Base-by-base conservation (phyloP, 768 basidiomycete genomes). In the Kwoniella botswanensis region DNA sequence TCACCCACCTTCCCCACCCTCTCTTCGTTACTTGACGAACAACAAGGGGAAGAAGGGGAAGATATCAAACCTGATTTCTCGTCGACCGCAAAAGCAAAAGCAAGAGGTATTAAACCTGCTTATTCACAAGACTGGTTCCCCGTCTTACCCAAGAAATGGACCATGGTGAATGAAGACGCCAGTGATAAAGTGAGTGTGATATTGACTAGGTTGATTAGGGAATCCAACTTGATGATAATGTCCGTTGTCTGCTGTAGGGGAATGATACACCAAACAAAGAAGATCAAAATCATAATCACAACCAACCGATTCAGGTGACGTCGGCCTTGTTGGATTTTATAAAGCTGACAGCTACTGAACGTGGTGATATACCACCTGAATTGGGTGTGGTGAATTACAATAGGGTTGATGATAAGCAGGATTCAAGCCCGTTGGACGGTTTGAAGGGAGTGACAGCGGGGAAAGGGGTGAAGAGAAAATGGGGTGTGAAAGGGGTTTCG, bases 351-450 rank as follows among this genome's bases (percentile, higher is more conserved):
- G 73, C 74, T 17, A 71, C 72, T 7, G 74, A 76, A 65, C 50
- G 78, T 2, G 76, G 69, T 21, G 74, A 76, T 73, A 75, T 81
- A 35, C 76, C 76, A 17, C 77, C 79, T 12, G 79, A 81, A 60
- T 55, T 81, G 56, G 79, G 79, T 12, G 68, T 81, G 21, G 79
- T 81, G 12, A 61, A 81, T 74, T 81, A 79, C 68, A 53, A 56
- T 56, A 60, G 71, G 35, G n/a, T 42, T 9, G 17, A 56, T 41
- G 18, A 46, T 60, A 46, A 46, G 52, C 3, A 54, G 54, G 60
- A 62, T 26, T 26, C 54, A 24, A 3, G 12, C 35, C 50, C 56
- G n/a, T 11, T 17, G 29, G 42, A 43, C n/a, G 44, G 6, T 50
- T 42, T 26, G 46, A 52, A 41, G n/a, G 63, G 57, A 24, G 17